phyloP scores from a whole-genome alignment of 768 basidiomycete genomes.

The Russula vinacea region DNA sequence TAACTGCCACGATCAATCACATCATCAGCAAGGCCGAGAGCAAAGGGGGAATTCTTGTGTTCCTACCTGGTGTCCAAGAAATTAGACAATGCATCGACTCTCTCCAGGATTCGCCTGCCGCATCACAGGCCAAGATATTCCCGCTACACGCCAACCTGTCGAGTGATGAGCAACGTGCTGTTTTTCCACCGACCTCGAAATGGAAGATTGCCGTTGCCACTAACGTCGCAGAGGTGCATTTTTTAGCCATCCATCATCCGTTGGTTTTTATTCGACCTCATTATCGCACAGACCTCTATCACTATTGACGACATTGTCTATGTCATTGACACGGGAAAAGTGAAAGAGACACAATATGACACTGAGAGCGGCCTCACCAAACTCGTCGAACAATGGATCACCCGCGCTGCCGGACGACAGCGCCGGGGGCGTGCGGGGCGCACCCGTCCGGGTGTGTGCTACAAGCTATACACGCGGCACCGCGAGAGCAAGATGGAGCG shows the following conservation, averaged over 20 bases:
- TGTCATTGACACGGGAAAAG: slow-evolving; percentile 80
- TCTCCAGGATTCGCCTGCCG: slow-evolving; percentile 41
- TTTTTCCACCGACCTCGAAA: slow-evolving; percentile 59
- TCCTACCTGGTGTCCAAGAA: slow-evolving; percentile 88
- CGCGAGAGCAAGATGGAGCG: slow-evolving; percentile 64
- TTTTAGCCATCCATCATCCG: neutral
- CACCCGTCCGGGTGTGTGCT: slow-evolving; percentile 78
- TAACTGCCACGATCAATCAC: slow-evolving; percentile 56
- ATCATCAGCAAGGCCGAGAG: slow-evolving; percentile 51
- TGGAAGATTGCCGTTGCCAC: slow-evolving; percentile 90
- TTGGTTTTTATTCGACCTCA: neutral
- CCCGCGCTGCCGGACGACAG: slow-evolving; percentile 76
- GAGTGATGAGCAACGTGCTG: slow-evolving; percentile 73
- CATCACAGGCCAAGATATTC: slow-evolving; percentile 51
- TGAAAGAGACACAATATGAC: slow-evolving; percentile 79
- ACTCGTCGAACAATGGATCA: slow-evolving; percentile 77
- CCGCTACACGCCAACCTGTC: slow-evolving; percentile 90
- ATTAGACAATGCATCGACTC: slow-evolving; percentile 73
- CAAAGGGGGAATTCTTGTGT: slow-evolving; percentile 74
- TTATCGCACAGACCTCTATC: slow-evolving; percentile 64
- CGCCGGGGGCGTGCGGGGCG: slow-evolving; percentile 88
- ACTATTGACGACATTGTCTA: slow-evolving; percentile 88
- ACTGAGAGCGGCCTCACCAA: slow-evolving; percentile 67
- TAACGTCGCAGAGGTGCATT: slow-evolving; percentile 80
- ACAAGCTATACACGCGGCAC: slow-evolving; percentile 78